These are phyloP conservation scores for Claviceps spartinae DNA, from an alignment of 2,329 filamentous ascomycete genomes.

Conservation along the genomic window DNA sequence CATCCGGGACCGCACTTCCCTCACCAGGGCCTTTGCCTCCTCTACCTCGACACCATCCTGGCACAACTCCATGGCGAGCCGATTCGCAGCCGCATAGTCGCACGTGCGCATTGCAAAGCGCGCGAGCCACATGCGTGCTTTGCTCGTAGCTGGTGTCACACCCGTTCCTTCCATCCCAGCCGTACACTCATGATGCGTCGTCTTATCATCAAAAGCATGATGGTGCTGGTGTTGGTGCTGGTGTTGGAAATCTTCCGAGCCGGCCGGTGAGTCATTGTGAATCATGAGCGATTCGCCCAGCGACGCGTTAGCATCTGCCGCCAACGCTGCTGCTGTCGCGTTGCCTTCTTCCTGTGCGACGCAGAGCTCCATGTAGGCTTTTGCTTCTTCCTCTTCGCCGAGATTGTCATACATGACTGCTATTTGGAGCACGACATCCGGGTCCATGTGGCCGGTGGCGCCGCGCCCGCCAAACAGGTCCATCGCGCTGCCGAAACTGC, in stretches of 20 bases:
- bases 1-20: conserved; percentile 69
- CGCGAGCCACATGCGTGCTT: conserved; percentile 88
- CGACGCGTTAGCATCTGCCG: conserved; percentile 18
- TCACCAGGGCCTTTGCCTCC: conserved; percentile 84
- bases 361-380: conserved; percentile 90
- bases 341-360: conserved; percentile 80
- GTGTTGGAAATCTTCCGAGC: conserved; percentile 23
- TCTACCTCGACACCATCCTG: conserved; percentile 95
- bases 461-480: conserved; percentile 34
- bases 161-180: conserved; percentile 47
- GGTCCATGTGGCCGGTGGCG: conserved; percentile 56
- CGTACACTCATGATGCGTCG: conserved; percentile 8
- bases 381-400: conserved; percentile 64
- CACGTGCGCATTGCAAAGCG: conserved; percentile 62
- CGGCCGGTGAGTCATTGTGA: conserved; percentile 38
- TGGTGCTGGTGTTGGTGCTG: conserved; percentile 8
- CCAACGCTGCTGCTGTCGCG: conserved; percentile 25
- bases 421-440: conserved; percentile 82
- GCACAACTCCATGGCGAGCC: conserved; percentile 78
- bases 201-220: conserved; percentile 12
- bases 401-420: conserved; percentile 77
- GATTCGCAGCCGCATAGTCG: conserved; percentile 63
- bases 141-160: conserved; percentile 82
- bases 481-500: conserved; percentile 36
- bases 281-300: conserved; percentile 39